Evolutionary conservation across 345 rosid genomes (phyloP), one percentile per base, ranked within the genome.

Genomic region (Euphorbia peplus): DNA sequence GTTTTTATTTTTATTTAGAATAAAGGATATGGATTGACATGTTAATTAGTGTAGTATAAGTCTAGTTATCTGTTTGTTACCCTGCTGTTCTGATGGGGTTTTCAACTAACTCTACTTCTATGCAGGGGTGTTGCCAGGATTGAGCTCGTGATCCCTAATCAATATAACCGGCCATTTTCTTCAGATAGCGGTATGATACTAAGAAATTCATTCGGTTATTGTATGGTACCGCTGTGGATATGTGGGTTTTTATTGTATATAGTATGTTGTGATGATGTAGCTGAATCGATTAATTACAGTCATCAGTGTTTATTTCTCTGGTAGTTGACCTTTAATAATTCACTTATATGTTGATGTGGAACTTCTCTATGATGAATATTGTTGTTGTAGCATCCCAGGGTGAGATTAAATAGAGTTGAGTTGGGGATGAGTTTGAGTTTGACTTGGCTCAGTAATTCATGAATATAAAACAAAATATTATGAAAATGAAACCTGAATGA

Each of bases 181-280:
- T 85, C 96, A 58, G 92, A 85, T 42, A 77, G 75, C 72, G 90
- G 96, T 90, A 74, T 69, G 79, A 73, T 75, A 57, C 68, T 42
- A 58, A 58, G 19, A 63, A n/a, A 53, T 56, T 63, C n/a, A 44
- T 46, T 39, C 61, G 35, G 25, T 25, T 52, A 2, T 22, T 39
- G 18, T 24, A 56, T 56, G 35, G 25, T 28, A 56, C 19, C 19
- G 10, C 1, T 18, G 22, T 50, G 19, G 9, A 18, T 50, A 1
- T 1, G 19, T n/a, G 60, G 60, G 16, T 10, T 14, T 9, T 12
- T 14, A 25, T 55, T 3, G 16, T 55, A 25, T 50, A 47, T 47
- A 47, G 6, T 47, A 47, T 19, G 24, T 50, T 18, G 9, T 18
- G 22, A 50, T 48, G 21, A 24, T 54, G 5, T 22, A 15, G 18